Evolutionary conservation across 441 rosid genomes (phyloP).

Genomic region (Metrosideros polymorpha): DNA sequence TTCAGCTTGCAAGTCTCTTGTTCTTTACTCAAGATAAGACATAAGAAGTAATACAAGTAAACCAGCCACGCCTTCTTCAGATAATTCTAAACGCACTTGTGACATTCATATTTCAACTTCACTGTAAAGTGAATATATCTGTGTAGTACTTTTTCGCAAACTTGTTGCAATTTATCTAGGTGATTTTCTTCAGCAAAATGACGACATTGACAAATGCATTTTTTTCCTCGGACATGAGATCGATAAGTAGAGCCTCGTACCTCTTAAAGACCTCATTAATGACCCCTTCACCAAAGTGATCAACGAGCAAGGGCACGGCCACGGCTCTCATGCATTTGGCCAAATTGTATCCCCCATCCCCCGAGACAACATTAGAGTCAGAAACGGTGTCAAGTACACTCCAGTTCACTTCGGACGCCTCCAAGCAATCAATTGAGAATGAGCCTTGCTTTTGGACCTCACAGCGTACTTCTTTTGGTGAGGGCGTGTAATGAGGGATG

Average conservation of each 20-base stretch:
- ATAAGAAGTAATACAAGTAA: background rate
- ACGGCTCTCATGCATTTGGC: background rate
- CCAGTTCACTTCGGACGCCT: conserved; percentile 2
- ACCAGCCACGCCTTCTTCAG: background rate
- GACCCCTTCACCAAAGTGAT: conserved; percentile 5
- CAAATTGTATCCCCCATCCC: background rate
- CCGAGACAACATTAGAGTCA: background rate
- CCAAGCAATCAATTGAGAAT: conserved; percentile 18
- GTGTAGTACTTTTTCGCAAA: background rate
- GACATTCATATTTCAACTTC: background rate
- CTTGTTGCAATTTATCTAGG: background rate
- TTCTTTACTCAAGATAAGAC: background rate
- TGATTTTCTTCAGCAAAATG: background rate
- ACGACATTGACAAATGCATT: background rate
- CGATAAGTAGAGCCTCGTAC: background rate
- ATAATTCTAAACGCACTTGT: background rate
- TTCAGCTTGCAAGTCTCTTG: background rate
- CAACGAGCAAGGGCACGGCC: background rate
- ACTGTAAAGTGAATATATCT: background rate
- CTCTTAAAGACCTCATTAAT: conserved; percentile 2
- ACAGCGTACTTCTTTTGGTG: conserved; percentile 13
- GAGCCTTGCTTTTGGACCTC: conserved; percentile 19
- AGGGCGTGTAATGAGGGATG: conserved; percentile 22
- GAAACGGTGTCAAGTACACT: background rate
- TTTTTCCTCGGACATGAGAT: conserved; percentile 3